Evolutionary conservation across 345 rosid species (phyloP), one percentile per base, ranked within the genome.

Genomic region (Psidium friedrichsthalianum): DNA sequence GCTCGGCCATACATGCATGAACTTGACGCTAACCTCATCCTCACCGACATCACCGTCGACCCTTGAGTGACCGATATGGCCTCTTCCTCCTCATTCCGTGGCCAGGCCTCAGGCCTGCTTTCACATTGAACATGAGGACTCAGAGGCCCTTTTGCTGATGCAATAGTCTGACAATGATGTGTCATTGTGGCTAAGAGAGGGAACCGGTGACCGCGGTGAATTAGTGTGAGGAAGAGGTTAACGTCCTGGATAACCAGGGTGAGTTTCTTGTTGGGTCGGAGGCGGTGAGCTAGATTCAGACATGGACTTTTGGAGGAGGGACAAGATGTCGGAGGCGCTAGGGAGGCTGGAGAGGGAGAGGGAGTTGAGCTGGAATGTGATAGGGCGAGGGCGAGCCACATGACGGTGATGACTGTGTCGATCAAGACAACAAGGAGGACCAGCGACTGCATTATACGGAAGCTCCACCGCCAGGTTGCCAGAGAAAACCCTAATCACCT

Each of bases 401-500:
- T 42, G 21, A 61, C 21, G 11, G 11, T 9, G 21, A 61, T 7
- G 74, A 61, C 74, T 21, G 42, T 1, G 20, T 42, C 42, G 1
- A 61, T 29, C 74, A 18, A 61, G 74, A 61, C 10, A 29, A 29
- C 8, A 42, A 61, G 42, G 42, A 64, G 42, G 76, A 29, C 42
- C 22, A 64, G 76, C 36, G 76, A 64, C 74, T 61, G 74, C 74
- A 27, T 61, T 21, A 12, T 13, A 83, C 9, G 91, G 83, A 82
- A 94, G 29, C 44, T n/a, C 90, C 42, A 95, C 90, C 1, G 87
- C n/a, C 58, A 93, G 87, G 51, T 90, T 78, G 6, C 83, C 42
- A 80, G 98, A 97, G 83, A 53, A 86, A 84, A 91, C 92, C 85
- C 88, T 88, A 29, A 94, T 85, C 42, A 2, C 51, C 94, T 88